Evolutionary conservation across 768 basidiomycete genomes (phyloP), one percentile per base, ranked within the genome.

Genomic region (Lentinus tigrinus): DNA sequence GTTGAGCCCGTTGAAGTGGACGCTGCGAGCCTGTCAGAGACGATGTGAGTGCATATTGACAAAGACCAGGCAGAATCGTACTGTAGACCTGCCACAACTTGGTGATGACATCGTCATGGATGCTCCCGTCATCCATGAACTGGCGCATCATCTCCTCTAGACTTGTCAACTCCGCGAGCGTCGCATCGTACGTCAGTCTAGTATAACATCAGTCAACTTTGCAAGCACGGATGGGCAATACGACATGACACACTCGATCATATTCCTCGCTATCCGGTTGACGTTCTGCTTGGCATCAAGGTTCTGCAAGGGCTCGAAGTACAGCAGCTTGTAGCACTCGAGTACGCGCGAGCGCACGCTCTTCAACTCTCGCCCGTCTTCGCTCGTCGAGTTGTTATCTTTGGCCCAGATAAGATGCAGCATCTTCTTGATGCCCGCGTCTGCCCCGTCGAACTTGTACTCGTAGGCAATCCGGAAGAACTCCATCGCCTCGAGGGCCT

Each of bases 81-180:
- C 95, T 89, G 71, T 98, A 99, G 26, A 95, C 91, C 64, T 94
- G 89, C 97, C 97, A 99, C 1, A 99, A 81, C 75, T 93, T 96
- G 42, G 83, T 78, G 62, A 95, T 85, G 44, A 98, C 89, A 56
- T 97, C 95, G 3, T 77, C 71, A 65, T 94, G 89, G 19, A 99
- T 83, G 34, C 87, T 86, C 3, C 82, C 84, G 47, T 95, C 91
- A 8, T 89, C 87, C 91, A 96, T 95, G 89, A 99, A 91, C 28
- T 90, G 92, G 42, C 92, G 83, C 87, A 99, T 88, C 81, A 98
- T 89, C 73, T 98, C 95, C 69, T 99, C 97, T 52, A 98, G 74
- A 64, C 93, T 95, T 1, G 95, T 99, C 40, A 99, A 75, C 70
- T 98, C 95, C 1, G 97, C 97, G 26, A 99, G 78, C 0, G 94